These are phyloP conservation scores for Tuber brumale DNA, from an alignment of 495 filamentous ascomycete genomes.

Conservation along the genomic window DNA sequence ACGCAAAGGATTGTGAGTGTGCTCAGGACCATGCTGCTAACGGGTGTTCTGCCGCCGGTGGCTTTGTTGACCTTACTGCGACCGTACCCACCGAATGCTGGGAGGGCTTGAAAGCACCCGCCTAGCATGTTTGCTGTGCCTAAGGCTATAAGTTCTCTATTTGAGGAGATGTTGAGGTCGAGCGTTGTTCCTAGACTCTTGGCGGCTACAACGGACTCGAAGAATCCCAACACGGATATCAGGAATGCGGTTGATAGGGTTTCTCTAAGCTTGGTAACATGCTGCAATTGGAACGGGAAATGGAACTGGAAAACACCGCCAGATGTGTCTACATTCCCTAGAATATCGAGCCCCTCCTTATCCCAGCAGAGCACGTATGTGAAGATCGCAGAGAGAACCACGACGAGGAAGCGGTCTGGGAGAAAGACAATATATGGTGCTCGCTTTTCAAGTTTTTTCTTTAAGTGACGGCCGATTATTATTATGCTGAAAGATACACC, in stretches of 20 bases:
- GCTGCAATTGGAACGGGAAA: constrained; percentile 70
- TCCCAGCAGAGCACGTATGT: constrained; percentile 78
- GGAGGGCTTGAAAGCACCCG: constrained; percentile 83
- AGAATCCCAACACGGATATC: constrained; percentile 92
- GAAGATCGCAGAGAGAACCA: constrained; percentile 76
- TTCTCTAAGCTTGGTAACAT: constrained; percentile 76
- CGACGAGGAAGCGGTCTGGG: constrained; percentile 86
- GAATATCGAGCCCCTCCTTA: constrained; percentile 66
- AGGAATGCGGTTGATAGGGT: constrained; percentile 87
- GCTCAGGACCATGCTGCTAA: constrained; percentile 79
- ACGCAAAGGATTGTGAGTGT: constrained; percentile 74
- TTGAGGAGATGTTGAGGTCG: constrained; percentile 65
- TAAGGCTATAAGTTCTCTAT: constrained; percentile 88
- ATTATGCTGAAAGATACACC: constrained; percentile 77
- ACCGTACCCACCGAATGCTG: constrained; percentile 93
- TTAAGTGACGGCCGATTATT: constrained; percentile 71
- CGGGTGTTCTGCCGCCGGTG: constrained; percentile 85
- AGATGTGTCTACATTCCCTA: constrained; percentile 69
- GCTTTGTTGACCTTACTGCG: constrained; percentile 89
- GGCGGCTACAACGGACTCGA: constrained; percentile 95
- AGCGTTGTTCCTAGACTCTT: constrained; percentile 69
- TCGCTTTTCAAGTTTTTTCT: constrained; percentile 71
- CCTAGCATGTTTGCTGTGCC: constrained; percentile 84
- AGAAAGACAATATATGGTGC: constrained; percentile 79
- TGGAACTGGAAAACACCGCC: constrained; percentile 68